Conservation (phyloP, 495 filamentous ascomycete genomes). For the Lasiosphaeris hirsuta region DNA sequence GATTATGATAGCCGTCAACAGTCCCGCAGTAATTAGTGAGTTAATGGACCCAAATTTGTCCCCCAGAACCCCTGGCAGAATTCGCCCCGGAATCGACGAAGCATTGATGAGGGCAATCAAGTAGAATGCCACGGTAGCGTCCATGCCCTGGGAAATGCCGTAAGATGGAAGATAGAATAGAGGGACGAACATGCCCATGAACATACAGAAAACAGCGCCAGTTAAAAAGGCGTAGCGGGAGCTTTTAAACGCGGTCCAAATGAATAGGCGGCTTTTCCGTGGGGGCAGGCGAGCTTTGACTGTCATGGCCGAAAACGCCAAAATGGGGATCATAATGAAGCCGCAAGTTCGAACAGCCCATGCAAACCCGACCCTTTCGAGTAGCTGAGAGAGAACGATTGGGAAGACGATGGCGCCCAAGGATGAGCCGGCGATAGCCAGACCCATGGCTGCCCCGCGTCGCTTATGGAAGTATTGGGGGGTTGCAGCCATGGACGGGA, state of each 20-base stretch:
- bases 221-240: constrained; percentile 51
- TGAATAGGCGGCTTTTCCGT: constrained; percentile 54
- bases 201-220: constrained; percentile 58
- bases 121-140: constrained; percentile 54
- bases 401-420: constrained; percentile 66
- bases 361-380: constrained; percentile 60
- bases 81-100: constrained; percentile 63
- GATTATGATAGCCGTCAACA: constrained; percentile 2
- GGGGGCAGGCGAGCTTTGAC: constrained; percentile 61
- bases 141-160: constrained; percentile 68
- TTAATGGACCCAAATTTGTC: constrained; percentile 75
- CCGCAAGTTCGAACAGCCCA: constrained; percentile 72
- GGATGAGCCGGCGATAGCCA: constrained; percentile 64
- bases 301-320: constrained; percentile 60
- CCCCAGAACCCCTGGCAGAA: constrained; percentile 65
- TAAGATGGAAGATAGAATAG: constrained; percentile 57
- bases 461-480: constrained; percentile 66
- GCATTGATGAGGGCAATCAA: constrained; percentile 71
- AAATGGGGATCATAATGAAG: constrained; percentile 64
- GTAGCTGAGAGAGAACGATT: constrained; percentile 66
- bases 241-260: constrained; percentile 56
- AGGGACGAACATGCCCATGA: constrained; percentile 60
- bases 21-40: constrained; percentile 4
- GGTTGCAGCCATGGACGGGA: constrained; percentile 56
- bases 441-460: constrained; percentile 64